Conservation (phyloP, 495 filamentous ascomycete genomes). For the Lophiostoma macrostomum region DNA sequence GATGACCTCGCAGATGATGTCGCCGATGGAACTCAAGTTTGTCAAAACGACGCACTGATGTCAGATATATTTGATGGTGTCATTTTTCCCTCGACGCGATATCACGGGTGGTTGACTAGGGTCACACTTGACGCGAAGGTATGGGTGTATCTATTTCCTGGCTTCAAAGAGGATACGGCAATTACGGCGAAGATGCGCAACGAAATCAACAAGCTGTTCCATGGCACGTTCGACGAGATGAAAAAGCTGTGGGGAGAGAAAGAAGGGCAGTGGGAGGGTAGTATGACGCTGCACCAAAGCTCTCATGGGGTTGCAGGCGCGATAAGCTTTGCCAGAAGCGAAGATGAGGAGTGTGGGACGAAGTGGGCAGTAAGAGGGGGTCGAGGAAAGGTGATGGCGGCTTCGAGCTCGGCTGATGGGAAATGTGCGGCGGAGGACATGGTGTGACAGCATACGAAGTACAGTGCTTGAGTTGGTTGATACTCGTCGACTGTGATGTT, state of each 20-base stretch:
- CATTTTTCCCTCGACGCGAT: conserved; percentile 15
- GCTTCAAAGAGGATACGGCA: not conserved
- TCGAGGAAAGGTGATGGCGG: too few species aligned
- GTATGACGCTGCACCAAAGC: not conserved
- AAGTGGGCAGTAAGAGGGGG: too few species aligned
- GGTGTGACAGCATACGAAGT: too few species aligned
- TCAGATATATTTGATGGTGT: not conserved
- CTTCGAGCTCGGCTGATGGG: too few species aligned
- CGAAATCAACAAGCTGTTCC: conserved; percentile 1
- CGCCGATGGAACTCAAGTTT: not conserved
- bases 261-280: conserved; percentile 13
- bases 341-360: conserved; percentile 12
- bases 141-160: not conserved
- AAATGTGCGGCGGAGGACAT: too few species aligned
- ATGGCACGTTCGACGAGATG: not conserved
- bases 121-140: conserved; percentile 14
- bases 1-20: not conserved
- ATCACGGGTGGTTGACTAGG: conserved; percentile 15
- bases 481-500: not conserved
- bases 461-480: too few species aligned
- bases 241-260: conserved; percentile 14
- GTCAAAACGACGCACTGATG: not conserved
- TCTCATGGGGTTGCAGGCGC: not conserved
- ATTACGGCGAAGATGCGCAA: not conserved
- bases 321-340: conserved; percentile 12